Percentiles rank a stretch among this genome's conserved stretches.
Conservation (phyloP, 345 rosid species). For the Microthlaspi erraticum region DNA sequence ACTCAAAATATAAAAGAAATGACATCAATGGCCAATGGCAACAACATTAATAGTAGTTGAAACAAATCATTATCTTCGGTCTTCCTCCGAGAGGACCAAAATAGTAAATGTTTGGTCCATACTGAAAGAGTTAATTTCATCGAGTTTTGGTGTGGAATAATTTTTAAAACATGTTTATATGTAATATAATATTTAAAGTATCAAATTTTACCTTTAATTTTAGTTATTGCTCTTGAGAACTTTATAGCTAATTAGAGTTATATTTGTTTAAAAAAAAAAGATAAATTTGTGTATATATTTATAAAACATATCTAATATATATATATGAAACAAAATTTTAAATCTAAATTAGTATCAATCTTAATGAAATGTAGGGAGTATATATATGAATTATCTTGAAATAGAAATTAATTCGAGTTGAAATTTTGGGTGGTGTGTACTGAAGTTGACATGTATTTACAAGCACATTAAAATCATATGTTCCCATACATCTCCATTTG, state of each 20-base stretch:
- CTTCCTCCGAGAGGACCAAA: not conserved
- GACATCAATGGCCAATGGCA: no score
- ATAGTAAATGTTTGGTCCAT: constrained; percentile 25
- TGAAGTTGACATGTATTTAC: constrained; percentile 1
- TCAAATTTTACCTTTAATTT: not conserved
- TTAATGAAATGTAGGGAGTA: not conserved
- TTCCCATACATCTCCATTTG: constrained; percentile 16
- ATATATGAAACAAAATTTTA: not conserved
- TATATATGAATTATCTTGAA: constrained; percentile 1
- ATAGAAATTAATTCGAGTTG: not conserved
- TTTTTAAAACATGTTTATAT: no score
- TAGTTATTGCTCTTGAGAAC: not conserved
- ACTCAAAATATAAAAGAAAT: no score
- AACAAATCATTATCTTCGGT: not conserved
- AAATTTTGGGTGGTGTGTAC: constrained; percentile 21
- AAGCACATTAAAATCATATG: constrained; percentile 34
- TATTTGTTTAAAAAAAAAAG: not conserved
- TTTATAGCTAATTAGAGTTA: not conserved
- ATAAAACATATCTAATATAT: not conserved
- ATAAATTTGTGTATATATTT: not conserved
- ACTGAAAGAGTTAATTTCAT: not conserved
- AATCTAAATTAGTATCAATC: not conserved
- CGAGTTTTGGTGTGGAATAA: no score
- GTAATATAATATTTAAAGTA: not conserved
- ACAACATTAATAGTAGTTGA: not conserved